phyloP scores from a whole-genome alignment of 2,329 filamentous ascomycete genomes.

The Diaporthe destruens region DNA sequence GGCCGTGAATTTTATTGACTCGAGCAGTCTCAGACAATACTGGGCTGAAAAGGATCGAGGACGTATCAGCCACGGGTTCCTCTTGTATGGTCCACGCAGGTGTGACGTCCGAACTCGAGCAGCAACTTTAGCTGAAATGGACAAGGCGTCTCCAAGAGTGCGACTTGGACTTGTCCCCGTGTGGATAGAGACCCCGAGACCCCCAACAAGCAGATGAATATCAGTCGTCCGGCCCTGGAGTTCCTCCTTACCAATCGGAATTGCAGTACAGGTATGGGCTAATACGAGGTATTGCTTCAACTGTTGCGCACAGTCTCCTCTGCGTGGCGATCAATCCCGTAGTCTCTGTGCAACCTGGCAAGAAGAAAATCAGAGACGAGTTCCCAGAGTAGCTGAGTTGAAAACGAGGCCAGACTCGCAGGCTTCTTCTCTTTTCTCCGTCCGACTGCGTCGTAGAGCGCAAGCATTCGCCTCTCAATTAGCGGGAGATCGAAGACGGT shows the following conservation, averaged over 20 bases:
- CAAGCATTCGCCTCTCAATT: conserved; percentile 1
- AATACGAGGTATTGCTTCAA: background rate
- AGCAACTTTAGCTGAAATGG: background rate
- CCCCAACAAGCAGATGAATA: conserved; percentile 27
- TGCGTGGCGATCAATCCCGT: background rate
- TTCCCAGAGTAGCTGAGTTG: background rate
- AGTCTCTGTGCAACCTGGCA: conserved; percentile 36
- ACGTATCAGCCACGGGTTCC: conserved; percentile 32
- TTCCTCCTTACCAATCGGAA: conserved; percentile 24
- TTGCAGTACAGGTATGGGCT: conserved; percentile 1
- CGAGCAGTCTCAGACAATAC: conserved; percentile 25
- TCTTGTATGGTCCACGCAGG: conserved; percentile 29
- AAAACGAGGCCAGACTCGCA: conserved; percentile 2
- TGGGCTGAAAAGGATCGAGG: background rate
- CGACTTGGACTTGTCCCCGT: background rate
- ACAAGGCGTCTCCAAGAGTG: conserved; percentile 9
- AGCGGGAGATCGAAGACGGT: conserved; percentile 6
- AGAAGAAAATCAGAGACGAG: conserved; percentile 36
- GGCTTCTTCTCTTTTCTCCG: background rate
- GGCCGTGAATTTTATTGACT: conserved; percentile 2
- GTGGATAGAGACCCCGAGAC: background rate
- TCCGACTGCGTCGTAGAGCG: conserved; percentile 6
- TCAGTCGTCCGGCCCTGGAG: conserved; percentile 15
- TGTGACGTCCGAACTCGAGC: conserved; percentile 36
- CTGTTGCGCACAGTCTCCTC: conserved; percentile 3